Percentiles rank a stretch among this genome's conserved stretches.
Conservation (phyloP, 1,284 basidiomycete genomes). For the Vanrija pseudolonga region DNA sequence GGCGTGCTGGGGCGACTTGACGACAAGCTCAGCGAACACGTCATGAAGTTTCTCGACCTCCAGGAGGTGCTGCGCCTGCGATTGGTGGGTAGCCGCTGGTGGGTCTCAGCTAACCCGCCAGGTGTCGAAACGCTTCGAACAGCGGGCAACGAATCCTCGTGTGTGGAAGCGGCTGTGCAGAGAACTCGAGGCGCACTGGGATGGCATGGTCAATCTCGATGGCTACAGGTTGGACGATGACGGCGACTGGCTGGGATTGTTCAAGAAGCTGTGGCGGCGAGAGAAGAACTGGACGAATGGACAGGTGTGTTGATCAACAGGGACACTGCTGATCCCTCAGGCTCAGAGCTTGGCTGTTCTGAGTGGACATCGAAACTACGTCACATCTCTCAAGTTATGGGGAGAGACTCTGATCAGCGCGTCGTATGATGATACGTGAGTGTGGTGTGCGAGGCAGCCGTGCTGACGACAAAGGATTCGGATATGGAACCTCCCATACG, state of each 20-base stretch:
- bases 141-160: constrained; percentile 63
- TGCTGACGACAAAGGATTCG: constrained; percentile 58
- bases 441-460: background rate
- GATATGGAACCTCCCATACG: constrained; percentile 78
- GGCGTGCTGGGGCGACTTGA: constrained; percentile 73
- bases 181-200: constrained; percentile 29
- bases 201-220: constrained; percentile 14
- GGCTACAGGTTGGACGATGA: constrained; percentile 53
- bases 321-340: constrained; percentile 33
- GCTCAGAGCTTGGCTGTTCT: constrained; percentile 74
- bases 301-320: constrained; percentile 8
- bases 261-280: constrained; percentile 74
- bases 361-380: constrained; percentile 80
- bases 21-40: constrained; percentile 61
- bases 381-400: constrained; percentile 73
- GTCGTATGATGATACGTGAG: constrained; percentile 69
- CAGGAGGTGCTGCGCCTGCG: constrained; percentile 58
- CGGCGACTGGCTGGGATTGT: constrained; percentile 76
- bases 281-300: constrained; percentile 70
- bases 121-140: constrained; percentile 73
- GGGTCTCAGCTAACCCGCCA: constrained; percentile 33
- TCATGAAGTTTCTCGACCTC: constrained; percentile 65
- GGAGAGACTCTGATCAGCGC: constrained; percentile 71
- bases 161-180: constrained; percentile 60
- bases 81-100: constrained; percentile 46